Conservation (phyloP, 768 basidiomycete genomes). For the Cystobasidium ongulense region DNA sequence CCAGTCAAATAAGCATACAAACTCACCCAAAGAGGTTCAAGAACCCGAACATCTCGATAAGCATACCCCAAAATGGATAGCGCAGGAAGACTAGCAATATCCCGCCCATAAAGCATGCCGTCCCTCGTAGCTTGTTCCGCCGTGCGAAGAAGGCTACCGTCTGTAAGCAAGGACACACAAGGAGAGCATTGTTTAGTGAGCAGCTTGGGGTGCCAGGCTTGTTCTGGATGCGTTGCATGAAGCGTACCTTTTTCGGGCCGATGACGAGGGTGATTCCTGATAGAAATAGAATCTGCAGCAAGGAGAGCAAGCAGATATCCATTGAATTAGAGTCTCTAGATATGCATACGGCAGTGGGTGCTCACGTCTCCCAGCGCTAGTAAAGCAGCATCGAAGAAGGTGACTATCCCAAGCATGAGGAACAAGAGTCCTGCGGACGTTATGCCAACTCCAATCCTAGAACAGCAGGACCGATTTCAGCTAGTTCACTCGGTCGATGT, state of each 20-base stretch:
- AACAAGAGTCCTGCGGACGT: constrained; percentile 91
- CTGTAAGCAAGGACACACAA: constrained; percentile 33
- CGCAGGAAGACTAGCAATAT: constrained; percentile 89
- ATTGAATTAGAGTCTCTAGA: too few relatives aligned
- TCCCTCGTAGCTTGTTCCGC: constrained; percentile 86
- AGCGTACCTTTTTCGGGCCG: constrained; percentile 65
- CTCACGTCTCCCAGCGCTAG: constrained; percentile 93
- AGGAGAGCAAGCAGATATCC: neutral
- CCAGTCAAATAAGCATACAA: neutral
- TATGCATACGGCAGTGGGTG: constrained; percentile 26
- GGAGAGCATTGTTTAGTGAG: neutral
- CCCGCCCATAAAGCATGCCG: constrained; percentile 76
- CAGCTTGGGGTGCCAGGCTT: neutral
- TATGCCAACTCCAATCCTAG: constrained; percentile 77
- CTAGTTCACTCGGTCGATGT: constrained; percentile 20
- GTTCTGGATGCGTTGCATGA: neutral
- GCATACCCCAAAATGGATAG: constrained; percentile 86
- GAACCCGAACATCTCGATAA: constrained; percentile 93
- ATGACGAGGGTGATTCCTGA: constrained; percentile 93
- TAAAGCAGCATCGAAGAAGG: constrained; percentile 92
- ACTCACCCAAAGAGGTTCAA: constrained; percentile 87
- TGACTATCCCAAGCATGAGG: constrained; percentile 90
- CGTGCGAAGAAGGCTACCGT: constrained; percentile 97
- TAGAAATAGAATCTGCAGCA: constrained; percentile 73
- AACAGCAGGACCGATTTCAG: constrained; percentile 50